phyloP scores from a whole-genome alignment of 768 basidiomycete species.

The Pholiota microspora region DNA sequence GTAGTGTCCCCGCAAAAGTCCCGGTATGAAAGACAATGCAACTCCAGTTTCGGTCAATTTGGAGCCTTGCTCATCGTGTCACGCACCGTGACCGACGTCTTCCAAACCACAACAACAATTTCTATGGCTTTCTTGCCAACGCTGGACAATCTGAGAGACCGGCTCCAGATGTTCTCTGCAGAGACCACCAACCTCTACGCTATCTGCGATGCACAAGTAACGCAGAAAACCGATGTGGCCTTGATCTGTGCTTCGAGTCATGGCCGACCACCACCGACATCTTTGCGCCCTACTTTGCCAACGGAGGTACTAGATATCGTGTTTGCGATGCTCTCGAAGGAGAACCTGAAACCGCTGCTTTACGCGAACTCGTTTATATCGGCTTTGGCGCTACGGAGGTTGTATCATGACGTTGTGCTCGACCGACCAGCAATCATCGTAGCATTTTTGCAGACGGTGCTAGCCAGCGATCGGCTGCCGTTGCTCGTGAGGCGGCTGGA shows the following conservation, averaged over 20 bases:
- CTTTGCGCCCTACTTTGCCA: constrained; percentile 24
- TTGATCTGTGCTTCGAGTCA: neutral
- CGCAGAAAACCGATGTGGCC: no score
- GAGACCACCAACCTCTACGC: constrained; percentile 1
- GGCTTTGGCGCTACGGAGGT: constrained; percentile 23
- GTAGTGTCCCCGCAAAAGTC: no score
- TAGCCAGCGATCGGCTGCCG: constrained; percentile 33
- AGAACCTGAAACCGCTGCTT: constrained; percentile 22
- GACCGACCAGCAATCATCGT: constrained; percentile 28
- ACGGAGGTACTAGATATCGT: constrained; percentile 33
- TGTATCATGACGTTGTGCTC: constrained; percentile 34
- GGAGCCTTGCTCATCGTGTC: no score
- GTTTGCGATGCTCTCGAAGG: constrained; percentile 18
- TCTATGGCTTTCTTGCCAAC: constrained; percentile 3
- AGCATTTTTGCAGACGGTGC: constrained; percentile 38
- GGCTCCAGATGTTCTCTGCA: neutral
- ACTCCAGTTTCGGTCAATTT: no score
- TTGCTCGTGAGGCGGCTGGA: constrained; percentile 43
- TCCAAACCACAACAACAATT: no score
- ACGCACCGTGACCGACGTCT: no score
- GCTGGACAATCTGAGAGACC: neutral
- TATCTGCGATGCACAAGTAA: neutral
- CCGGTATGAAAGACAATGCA: no score
- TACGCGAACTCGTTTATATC: constrained; percentile 27
- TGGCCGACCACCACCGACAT: neutral